Percentiles rank a stretch among this genome's conserved stretches.
Conservation (phyloP, 805 yeast genomes). For the Torulaspora microellipsoides region DNA sequence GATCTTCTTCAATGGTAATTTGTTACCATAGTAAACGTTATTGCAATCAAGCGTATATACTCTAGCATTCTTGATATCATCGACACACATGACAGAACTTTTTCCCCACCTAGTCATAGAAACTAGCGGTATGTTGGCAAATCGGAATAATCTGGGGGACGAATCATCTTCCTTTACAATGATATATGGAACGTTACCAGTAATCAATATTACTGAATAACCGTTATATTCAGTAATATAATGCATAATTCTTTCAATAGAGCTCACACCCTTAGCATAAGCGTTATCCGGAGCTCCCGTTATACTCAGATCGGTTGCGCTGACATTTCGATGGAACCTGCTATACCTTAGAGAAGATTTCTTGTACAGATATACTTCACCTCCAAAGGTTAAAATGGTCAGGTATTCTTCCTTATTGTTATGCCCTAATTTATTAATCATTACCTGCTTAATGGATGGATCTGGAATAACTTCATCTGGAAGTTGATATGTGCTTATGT, state of each 20-base stretch:
- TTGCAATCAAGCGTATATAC: slow-evolving; percentile 37
- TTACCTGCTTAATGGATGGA: slow-evolving; percentile 67
- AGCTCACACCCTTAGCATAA: slow-evolving; percentile 55
- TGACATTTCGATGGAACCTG: slow-evolving; percentile 21
- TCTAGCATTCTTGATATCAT: slow-evolving; percentile 64
- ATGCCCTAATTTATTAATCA: slow-evolving; percentile 64
- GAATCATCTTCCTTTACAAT: slow-evolving; percentile 63
- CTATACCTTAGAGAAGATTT: slow-evolving; percentile 34
- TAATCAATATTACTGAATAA: slow-evolving; percentile 56
- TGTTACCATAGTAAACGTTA: slow-evolving; percentile 50
- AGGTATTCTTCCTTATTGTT: slow-evolving; percentile 55
- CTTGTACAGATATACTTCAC: slow-evolving; percentile 68
- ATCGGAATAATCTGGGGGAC: slow-evolving; percentile 58
- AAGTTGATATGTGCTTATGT: slow-evolving; percentile 32
- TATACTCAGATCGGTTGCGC: slow-evolving; percentile 39
- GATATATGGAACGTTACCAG: slow-evolving; percentile 69
- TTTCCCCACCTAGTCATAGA: slow-evolving; percentile 45
- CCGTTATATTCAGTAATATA: slow-evolving; percentile 56
- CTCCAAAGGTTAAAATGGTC: slow-evolving; percentile 72
- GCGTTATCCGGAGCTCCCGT: slow-evolving; percentile 83
- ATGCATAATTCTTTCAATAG: slow-evolving; percentile 62
- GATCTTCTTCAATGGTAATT: slow-evolving; percentile 53
- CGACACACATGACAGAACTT: slow-evolving; percentile 58
- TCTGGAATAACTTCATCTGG: slow-evolving; percentile 50
- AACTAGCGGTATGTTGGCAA: slow-evolving; percentile 60